A percentile compares a stretch with the other conserved stretches of the same genome.
phyloP scores from a whole-genome alignment of 1,284 basidiomycete genomes.

The Melampsora abietis-canadensis region DNA sequence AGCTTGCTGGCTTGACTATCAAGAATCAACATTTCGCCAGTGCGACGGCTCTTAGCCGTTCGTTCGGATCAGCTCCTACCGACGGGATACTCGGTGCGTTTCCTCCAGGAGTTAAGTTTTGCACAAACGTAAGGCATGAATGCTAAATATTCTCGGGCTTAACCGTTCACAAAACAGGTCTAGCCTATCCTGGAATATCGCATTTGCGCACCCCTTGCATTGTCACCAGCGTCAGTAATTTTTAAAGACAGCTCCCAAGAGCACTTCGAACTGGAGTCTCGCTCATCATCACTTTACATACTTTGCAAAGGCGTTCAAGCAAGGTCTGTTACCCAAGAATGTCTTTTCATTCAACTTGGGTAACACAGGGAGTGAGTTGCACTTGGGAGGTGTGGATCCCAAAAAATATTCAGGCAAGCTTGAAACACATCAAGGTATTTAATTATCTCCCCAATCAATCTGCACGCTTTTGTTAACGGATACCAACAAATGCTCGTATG shows the following conservation, averaged over 20 bases:
- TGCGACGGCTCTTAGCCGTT: slow-evolving; percentile 15
- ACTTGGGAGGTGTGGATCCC: slow-evolving; percentile 34
- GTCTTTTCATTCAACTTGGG: slow-evolving; percentile 24
- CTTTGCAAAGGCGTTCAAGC: slow-evolving; percentile 14
- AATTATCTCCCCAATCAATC: background rate
- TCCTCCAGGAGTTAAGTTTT: background rate
- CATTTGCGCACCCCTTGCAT: slow-evolving; percentile 29
- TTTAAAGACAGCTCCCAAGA: too few relatives aligned
- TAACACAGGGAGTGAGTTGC: slow-evolving; percentile 23
- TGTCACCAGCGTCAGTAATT: background rate
- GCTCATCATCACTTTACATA: background rate
- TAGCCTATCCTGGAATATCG: slow-evolving; percentile 35
- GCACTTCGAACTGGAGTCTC: background rate
- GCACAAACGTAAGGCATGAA: background rate
- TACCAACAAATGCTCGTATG: too few relatives aligned
- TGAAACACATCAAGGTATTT: slow-evolving; percentile 32
- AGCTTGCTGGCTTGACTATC: slow-evolving; percentile 21
- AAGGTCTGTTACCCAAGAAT: slow-evolving; percentile 30
- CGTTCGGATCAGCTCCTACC: slow-evolving; percentile 18
- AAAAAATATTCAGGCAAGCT: slow-evolving; percentile 15
- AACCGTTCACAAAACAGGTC: background rate
- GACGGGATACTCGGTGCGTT: slow-evolving; percentile 36
- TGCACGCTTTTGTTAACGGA: too few relatives aligned
- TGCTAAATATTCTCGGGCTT: background rate
- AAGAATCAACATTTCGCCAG: slow-evolving; percentile 32